phyloP scores from a whole-genome alignment of 805 yeast genomes.

The Lipomyces yamanashiensis region DNA sequence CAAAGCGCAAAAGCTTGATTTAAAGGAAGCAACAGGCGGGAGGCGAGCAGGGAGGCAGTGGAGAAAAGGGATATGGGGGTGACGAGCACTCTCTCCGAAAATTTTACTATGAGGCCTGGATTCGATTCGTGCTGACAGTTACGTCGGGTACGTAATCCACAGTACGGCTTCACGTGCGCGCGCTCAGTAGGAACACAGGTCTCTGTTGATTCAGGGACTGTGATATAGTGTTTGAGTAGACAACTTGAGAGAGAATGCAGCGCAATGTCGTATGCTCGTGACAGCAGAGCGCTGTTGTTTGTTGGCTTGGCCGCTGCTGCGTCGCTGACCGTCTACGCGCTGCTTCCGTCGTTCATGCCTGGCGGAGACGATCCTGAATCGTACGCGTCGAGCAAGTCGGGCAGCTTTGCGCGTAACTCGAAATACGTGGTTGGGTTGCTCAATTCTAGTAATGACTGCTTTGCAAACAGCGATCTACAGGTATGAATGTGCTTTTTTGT shows the following conservation, averaged over 20 bases:
- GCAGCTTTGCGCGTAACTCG: slow-evolving; percentile 24
- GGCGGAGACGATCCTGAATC: slow-evolving; percentile 6
- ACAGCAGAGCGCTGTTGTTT: slow-evolving; percentile 22
- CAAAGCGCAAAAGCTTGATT: slow-evolving; percentile 14
- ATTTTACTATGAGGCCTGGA: slow-evolving; percentile 8
- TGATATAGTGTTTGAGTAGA: background rate
- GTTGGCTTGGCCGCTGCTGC: slow-evolving; percentile 23
- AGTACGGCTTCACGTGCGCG: slow-evolving; percentile 11
- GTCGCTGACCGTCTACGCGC: slow-evolving; percentile 43
- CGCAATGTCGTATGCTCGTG: slow-evolving; percentile 12
- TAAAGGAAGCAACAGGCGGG: slow-evolving; percentile 7
- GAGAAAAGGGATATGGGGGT: slow-evolving; percentile 9
- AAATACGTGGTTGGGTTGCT: slow-evolving; percentile 75
- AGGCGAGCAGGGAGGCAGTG: background rate
- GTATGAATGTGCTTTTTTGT: slow-evolving; percentile 41
- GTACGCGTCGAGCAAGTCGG: slow-evolving; percentile 4
- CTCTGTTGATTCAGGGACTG: background rate
- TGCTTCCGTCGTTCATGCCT: slow-evolving; percentile 42
- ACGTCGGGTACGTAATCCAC: slow-evolving; percentile 8
- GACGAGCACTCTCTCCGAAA: slow-evolving; percentile 12
- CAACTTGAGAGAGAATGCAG: background rate
- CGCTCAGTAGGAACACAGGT: background rate
- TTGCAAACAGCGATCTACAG: slow-evolving; percentile 87
- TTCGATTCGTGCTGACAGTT: background rate
- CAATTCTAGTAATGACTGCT: slow-evolving; percentile 86